These are phyloP conservation scores for Umbilicus rupestris DNA, from an alignment of 164 flowering plant species.

Conservation along the genomic window DNA sequence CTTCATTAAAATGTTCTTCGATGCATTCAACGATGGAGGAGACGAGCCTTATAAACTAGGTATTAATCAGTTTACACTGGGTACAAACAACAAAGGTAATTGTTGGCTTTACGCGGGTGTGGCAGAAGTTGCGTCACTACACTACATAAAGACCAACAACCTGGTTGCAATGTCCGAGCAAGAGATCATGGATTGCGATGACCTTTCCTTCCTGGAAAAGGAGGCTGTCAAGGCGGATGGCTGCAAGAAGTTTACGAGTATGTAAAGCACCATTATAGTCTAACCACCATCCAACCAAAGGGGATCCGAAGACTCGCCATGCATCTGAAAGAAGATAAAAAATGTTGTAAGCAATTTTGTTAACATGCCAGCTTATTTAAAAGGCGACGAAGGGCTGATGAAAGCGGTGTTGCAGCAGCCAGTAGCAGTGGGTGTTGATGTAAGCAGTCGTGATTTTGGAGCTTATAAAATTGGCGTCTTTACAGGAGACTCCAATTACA, in stretches of 20 bases:
- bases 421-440: neutral
- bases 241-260: slow-evolving; percentile 2
- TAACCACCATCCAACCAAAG: neutral
- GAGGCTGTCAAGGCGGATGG: slow-evolving; percentile 1
- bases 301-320: neutral
- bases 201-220: slow-evolving; percentile 3
- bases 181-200: slow-evolving; percentile 7
- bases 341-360: neutral
- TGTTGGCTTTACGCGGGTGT: slow-evolving; percentile 4
- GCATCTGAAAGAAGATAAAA: neutral
- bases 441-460: neutral
- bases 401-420: neutral
- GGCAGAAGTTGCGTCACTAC: neutral
- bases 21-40: neutral
- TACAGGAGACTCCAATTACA: neutral
- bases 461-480: neutral
- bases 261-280: neutral
- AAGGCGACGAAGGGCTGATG: neutral
- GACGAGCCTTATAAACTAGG: neutral
- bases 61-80: slow-evolving; percentile 1
- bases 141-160: neutral
- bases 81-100: neutral
- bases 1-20: slow-evolving; percentile 4
- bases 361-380: neutral
- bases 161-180: neutral